phyloP scores from a whole-genome alignment of 2,329 filamentous ascomycete species.

The Teratosphaeria pseudoeucalypti region DNA sequence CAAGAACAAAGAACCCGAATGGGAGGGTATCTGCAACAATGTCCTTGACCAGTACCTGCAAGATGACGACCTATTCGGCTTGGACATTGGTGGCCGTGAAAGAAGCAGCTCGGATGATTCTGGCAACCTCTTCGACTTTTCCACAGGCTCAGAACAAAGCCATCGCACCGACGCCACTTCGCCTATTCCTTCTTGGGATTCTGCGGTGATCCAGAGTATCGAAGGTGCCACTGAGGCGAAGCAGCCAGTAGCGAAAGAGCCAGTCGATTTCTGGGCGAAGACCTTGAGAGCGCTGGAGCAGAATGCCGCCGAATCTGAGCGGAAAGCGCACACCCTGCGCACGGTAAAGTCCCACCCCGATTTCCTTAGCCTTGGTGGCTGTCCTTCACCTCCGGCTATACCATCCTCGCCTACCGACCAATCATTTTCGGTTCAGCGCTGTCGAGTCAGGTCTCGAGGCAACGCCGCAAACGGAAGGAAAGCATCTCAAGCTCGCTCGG shows the following conservation, averaged over 20 bases:
- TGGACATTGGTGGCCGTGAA: constrained; percentile 38
- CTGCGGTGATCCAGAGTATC: background rate
- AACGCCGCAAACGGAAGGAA: constrained; percentile 22
- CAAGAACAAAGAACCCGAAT: constrained; percentile 42
- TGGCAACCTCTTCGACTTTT: constrained; percentile 40
- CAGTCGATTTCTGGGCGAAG: constrained; percentile 44
- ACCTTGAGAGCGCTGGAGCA: constrained; percentile 42
- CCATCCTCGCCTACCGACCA: constrained; percentile 19
- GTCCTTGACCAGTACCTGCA: constrained; percentile 56
- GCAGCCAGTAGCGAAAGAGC: constrained; percentile 30
- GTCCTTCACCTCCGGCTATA: constrained; percentile 24
- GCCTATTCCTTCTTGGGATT: constrained; percentile 39
- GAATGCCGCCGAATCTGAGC: constrained; percentile 35
- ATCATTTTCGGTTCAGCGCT: constrained; percentile 19
- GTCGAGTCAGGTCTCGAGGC: constrained; percentile 10
- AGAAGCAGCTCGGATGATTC: constrained; percentile 39
- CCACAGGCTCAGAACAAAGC: constrained; percentile 39
- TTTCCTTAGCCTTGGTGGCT: constrained; percentile 26
- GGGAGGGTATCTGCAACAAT: constrained; percentile 49
- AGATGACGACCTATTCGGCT: constrained; percentile 41
- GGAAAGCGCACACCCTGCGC: constrained; percentile 32
- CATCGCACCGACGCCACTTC: constrained; percentile 34
- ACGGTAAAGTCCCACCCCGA: constrained; percentile 25
- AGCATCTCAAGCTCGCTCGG: constrained; percentile 18
- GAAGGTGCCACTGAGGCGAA: constrained; percentile 13